phyloP scores from a whole-genome alignment of 768 basidiomycete species.

The Mycena maculata region DNA sequence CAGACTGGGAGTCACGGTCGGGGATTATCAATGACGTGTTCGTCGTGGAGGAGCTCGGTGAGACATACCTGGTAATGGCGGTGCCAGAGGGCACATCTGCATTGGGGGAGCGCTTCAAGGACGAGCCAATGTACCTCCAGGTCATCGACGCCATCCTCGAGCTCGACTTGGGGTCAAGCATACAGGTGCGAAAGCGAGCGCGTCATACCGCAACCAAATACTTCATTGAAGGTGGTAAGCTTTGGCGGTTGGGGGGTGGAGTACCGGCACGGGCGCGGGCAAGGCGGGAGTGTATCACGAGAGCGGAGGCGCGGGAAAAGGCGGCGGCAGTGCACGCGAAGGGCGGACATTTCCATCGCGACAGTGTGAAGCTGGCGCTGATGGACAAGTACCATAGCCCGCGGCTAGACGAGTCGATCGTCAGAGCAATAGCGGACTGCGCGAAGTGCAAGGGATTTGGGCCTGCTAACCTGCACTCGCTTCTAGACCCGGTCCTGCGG shows the following conservation, averaged over 20 bases:
- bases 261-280: neutral
- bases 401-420: constrained; percentile 35
- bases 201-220: constrained; percentile 16
- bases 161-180: constrained; percentile 23
- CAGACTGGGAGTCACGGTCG: constrained; percentile 39
- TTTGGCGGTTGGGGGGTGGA: constrained; percentile 28
- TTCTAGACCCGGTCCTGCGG: constrained; percentile 41
- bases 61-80: neutral
- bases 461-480: constrained; percentile 33
- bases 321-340: constrained; percentile 19
- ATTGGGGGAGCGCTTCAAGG: constrained; percentile 26
- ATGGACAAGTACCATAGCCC: constrained; percentile 35
- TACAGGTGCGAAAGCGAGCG: neutral
- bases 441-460: constrained; percentile 43
- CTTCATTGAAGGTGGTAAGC: constrained; percentile 21
- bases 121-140: constrained; percentile 19
- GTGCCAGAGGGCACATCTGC: neutral
- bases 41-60: neutral
- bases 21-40: constrained; percentile 33
- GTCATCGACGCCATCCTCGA: constrained; percentile 22
- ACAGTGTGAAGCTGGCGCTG: constrained; percentile 34
- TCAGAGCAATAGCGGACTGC: constrained; percentile 38
- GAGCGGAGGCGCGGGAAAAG: constrained; percentile 5
- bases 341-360: constrained; percentile 40
- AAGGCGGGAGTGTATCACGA: constrained; percentile 21